Evolutionary conservation across 2,329 filamentous ascomycete species (phyloP), one percentile per base, ranked within the genome.

Genomic region (Paradendryphiella salina): DNA sequence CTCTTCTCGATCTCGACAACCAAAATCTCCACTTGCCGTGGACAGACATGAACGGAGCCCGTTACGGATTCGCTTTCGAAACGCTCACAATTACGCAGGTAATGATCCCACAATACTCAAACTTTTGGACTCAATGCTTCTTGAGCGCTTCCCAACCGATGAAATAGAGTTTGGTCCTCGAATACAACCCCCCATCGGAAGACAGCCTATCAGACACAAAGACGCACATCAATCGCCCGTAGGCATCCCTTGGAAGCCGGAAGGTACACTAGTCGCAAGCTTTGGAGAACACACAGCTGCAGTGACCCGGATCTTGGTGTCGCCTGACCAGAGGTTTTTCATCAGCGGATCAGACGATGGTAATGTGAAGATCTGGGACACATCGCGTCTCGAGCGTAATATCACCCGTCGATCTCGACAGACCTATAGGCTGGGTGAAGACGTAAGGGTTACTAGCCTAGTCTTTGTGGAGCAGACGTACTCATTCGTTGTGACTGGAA

Each of bases 391-490:
- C 5, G 94, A 99, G 74, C 87, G 91, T 36, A 97, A 96, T 68
- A 85, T 97, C 41, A 88, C 89, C 0, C 88, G 96, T 64, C 85
- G 91, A 35, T 91, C 94, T 21, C 83, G 93, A 17, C 89, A 95
- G 67, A 95, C 89, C 0, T 88, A 96, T 74, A 86, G 81, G 50
- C 89, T 96, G 63, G 82, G 81, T 0, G 75, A 82, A 1, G 87
- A 86, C 1, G 82, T 86, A 0, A 87, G 84, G 52, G 88, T 97
- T 2, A 85, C 90, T 23, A 86, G 89, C 11, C 73, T 99, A 17
- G 92, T 90, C 61, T 97, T 99, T 68, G 84, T 99, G 32, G 92
- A 97, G 67, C 89, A 91, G 60, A 96, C 92, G 0, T 91, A 97
- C 71, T 92, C 89, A 17, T 97, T 99, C 69, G 81, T 96, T 54